Evolutionary conservation across 2,329 filamentous ascomycete genomes (phyloP).

Genomic region (Xylariaceae sp.): DNA sequence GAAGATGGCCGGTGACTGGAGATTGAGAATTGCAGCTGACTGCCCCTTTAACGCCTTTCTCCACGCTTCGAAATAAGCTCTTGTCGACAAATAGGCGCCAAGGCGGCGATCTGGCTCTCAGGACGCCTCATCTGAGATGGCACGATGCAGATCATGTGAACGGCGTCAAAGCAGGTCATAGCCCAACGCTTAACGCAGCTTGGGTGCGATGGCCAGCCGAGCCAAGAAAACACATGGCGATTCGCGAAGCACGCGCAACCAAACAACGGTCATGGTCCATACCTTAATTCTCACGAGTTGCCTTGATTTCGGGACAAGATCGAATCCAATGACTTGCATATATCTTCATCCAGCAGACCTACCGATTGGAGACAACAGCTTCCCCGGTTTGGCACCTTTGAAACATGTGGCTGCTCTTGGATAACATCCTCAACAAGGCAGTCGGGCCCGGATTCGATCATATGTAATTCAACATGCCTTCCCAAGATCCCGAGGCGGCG

Average conservation of each 20-base stretch:
- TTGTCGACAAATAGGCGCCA: neutral
- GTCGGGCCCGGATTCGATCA: too few relatives aligned
- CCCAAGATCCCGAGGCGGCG: neutral
- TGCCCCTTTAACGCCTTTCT: neutral
- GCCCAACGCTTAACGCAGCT: neutral
- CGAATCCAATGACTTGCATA: too few relatives aligned
- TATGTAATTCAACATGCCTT: too few relatives aligned
- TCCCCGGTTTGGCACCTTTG: too few relatives aligned
- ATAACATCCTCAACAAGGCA: too few relatives aligned
- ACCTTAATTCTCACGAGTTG: neutral
- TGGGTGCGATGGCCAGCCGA: neutral
- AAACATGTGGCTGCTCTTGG: too few relatives aligned
- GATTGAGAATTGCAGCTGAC: neutral
- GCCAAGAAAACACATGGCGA: too few relatives aligned
- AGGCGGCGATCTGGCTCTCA: slow-evolving; percentile 1
- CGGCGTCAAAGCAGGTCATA: neutral
- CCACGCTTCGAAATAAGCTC: neutral
- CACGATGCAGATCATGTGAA: neutral
- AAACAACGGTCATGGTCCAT: neutral
- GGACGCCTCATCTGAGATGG: neutral
- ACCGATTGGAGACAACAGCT: too few relatives aligned
- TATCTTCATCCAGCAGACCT: too few relatives aligned
- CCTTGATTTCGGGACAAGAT: neutral
- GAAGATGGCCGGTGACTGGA: too few relatives aligned
- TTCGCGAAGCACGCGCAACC: neutral